Base-by-base conservation (phyloP, 2,329 filamentous ascomycete species). In the Pestalotiopsis sp. region DNA sequence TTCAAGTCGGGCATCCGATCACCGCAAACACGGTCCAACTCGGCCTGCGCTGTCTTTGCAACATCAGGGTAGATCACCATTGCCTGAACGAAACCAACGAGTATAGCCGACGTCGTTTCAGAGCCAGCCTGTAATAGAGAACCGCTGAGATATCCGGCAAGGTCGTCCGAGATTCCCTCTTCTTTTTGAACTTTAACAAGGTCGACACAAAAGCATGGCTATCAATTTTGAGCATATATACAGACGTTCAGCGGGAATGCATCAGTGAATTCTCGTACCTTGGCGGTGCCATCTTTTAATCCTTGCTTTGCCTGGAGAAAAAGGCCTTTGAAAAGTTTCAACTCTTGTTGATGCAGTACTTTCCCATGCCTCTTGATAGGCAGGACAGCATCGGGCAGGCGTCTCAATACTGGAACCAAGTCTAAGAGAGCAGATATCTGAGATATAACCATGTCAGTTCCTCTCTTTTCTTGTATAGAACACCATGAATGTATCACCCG, bases 1-100 rank as follows among this genome's bases (percentile, higher is more conserved):
- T 80, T 76, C 57, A 84, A 79, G 17, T 73, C 81, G 0, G 86
- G 86, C 77, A 87, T 80, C 25, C 83, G 80, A 64, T 85, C 81
- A 17, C 85, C 86, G 66, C 84, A 85, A 1, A 87, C 83, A 4
- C 79, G 75, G 71, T 89, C 87, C 17, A 89, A 78, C 74, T 89
- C 86, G 45, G 82, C 83, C 73, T 88, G 85, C 2, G 83, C 82
- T 71, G 80, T 82, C 62, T 75, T 75, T 69, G 85, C 81, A 77
- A 84, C 85, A 68, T 83, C 81, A 0, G 86, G 86, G 69, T 85
- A 83, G 69, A 85, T 74, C 14, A 80, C 80, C 83, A 86, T 84
- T 69, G 81, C 80, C 80, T 83, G 83, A 41, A 84, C 71, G 75
- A 84, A 85, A 72, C 82, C 82, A 70, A 84, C 80, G 71, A 84